Evolutionary conservation across 2,329 filamentous ascomycete species (phyloP), one percentile per base, ranked within the genome.

Genomic region (Leptographium wingfieldii): DNA sequence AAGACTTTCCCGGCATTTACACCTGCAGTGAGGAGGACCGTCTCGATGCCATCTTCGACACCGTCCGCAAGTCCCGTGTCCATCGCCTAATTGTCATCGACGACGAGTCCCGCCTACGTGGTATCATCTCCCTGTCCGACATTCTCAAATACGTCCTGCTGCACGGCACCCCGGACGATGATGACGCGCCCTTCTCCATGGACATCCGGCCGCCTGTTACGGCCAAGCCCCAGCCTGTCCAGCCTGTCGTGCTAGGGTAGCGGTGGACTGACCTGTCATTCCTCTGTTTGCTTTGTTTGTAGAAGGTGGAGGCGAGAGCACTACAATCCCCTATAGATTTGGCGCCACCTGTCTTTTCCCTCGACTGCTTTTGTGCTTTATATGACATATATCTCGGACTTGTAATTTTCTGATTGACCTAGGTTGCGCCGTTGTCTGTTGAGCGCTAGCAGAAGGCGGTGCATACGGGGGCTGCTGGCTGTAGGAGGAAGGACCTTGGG

Each of bases 1-100:
- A 95, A 58, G 92, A 96, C 67, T 96, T 96, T 68, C 87, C 91
- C 0, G 94, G 95, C 52, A 97, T 99, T 64, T 97, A 96, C 73
- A 97, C 92, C 0, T 99, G 94, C 76, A 90, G 86, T 54, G 81
- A 94, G 64, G 87, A 95, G 63, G 94, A 99, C 73, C 86, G 92
- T 59, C 81, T 99, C 56, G 92, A 95, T 70, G 92, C 92, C 12
- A 94, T 99, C 66, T 97, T 97, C 71, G 92, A 96, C 72, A 97
- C 94, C 1, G 89, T 99, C 66, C 88, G 92, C 66, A 95, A 92
- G 74, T 96, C 92, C 54, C 83, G 95, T 63, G 92, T 99, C 33
- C 94, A 99, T 73, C 83, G 94, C 64, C 79, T 99, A 65, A 86
- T 97, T 60, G 87, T 99, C 56, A 89, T 99, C 61, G 92, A 99